A percentile compares a stretch with the other conserved stretches of the same genome.
Conservation (phyloP, 163 green algal genomes). For the Picocystis sp. region DNA sequence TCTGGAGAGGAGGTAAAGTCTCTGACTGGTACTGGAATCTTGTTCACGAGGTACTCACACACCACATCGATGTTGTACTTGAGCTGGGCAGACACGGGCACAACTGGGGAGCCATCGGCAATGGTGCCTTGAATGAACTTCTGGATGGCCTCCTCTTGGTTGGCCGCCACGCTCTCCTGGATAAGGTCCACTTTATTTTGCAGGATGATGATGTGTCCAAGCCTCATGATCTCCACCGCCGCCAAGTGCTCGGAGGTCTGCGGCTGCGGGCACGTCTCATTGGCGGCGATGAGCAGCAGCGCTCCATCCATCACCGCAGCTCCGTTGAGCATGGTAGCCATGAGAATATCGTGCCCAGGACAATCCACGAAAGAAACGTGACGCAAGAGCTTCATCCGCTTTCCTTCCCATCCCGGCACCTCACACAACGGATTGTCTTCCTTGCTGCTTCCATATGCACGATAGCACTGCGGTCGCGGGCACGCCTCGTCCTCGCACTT, state of each 20-base stretch:
- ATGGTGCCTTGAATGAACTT: conserved; percentile 85
- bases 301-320: conserved; percentile 98
- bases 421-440: conserved; percentile 84
- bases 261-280: conserved; percentile 95
- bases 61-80: conserved; percentile 99
- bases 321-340: conserved; percentile 99
- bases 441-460: conserved; percentile 74
- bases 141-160: conserved; percentile 84
- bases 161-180: conserved; percentile 63
- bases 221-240: conserved; percentile 97
- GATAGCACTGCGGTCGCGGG: conserved; percentile 46
- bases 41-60: conserved; percentile 91
- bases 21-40: conserved; percentile 71
- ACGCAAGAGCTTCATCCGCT: conserved; percentile 57
- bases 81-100: conserved; percentile 94
- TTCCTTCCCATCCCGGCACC: conserved; percentile 53
- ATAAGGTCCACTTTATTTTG: conserved; percentile 90
- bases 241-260: conserved; percentile 95
- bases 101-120: conserved; percentile 77
- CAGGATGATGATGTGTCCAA: conserved; percentile 99
- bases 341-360: conserved; percentile 99
- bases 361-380: conserved; percentile 97
- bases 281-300: conserved; percentile 94
- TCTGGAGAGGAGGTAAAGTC: conserved; percentile 90
- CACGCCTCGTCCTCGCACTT: conserved; percentile 54